Evolutionary conservation across 805 yeast species (phyloP).

Genomic region (Candida krabiensis): DNA sequence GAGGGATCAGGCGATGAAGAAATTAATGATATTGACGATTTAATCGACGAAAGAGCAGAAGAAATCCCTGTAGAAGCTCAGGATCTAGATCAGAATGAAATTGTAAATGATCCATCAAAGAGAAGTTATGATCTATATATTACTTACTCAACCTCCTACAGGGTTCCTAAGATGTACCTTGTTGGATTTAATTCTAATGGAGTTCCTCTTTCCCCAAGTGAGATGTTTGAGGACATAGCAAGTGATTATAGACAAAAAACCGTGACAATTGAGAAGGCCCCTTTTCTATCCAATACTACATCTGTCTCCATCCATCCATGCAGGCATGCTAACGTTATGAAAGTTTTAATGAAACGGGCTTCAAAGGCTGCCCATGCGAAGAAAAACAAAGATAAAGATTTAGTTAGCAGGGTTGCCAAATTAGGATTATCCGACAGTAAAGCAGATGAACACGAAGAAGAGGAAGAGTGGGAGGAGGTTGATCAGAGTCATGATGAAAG

Average conservation of each 20-base stretch:
- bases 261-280: constrained; percentile 92
- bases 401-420: constrained; percentile 45
- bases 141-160: constrained; percentile 88
- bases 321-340: constrained; percentile 93
- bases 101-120: constrained; percentile 40
- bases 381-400: constrained; percentile 29
- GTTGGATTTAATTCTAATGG: constrained; percentile 87
- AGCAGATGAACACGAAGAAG: constrained; percentile 24
- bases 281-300: constrained; percentile 73
- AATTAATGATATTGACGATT: constrained; percentile 42
- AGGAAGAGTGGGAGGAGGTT: constrained; percentile 57
- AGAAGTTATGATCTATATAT: constrained; percentile 87
- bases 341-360: constrained; percentile 75
- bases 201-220: constrained; percentile 77
- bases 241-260: constrained; percentile 93
- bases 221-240: constrained; percentile 94
- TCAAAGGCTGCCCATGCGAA: constrained; percentile 43
- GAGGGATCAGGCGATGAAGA: constrained; percentile 30
- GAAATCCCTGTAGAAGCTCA: constrained; percentile 30
- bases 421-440: constrained; percentile 44
- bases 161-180: constrained; percentile 92
- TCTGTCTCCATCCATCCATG: constrained; percentile 95
- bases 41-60: constrained; percentile 36
- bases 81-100: constrained; percentile 37
- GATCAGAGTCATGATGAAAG: constrained; percentile 28